Evolutionary conservation across 306 rosid genomes (phyloP).

Genomic region (Dalbergia cochinchinensis): DNA sequence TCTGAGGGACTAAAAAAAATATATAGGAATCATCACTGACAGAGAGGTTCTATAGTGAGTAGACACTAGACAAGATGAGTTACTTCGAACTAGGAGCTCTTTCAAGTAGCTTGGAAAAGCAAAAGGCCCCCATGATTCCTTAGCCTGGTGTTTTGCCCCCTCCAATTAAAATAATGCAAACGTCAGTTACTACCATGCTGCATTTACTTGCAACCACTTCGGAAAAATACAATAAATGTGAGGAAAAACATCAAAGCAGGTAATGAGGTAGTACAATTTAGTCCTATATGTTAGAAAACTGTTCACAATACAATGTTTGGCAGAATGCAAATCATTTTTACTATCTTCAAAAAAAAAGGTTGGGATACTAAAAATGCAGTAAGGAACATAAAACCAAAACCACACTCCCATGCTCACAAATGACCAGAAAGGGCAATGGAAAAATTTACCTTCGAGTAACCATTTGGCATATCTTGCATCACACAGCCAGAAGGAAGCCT

Average conservation of each 20-base stretch:
- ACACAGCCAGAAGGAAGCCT: slow-evolving; percentile 94
- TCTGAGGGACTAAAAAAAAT: slow-evolving; percentile 48
- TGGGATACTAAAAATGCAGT: slow-evolving; percentile 36
- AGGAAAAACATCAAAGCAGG: slow-evolving; percentile 39
- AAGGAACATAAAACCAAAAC: background rate
- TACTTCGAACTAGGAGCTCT: slow-evolving; percentile 56
- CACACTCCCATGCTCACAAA: background rate
- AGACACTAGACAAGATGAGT: slow-evolving; percentile 58
- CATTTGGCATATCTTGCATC: slow-evolving; percentile 93
- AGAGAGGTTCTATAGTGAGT: slow-evolving; percentile 59
- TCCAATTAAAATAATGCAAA: slow-evolving; percentile 38
- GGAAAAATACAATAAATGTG: slow-evolving; percentile 49
- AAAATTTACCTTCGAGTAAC: slow-evolving; percentile 77
- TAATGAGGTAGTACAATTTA: slow-evolving; percentile 7
- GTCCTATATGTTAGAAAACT: slow-evolving; percentile 23
- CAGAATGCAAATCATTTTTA: slow-evolving; percentile 43
- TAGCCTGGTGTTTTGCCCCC: slow-evolving; percentile 50
- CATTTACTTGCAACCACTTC: slow-evolving; percentile 54
- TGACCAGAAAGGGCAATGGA: background rate
- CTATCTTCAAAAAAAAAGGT: slow-evolving; percentile 41
- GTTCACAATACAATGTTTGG: slow-evolving; percentile 14
- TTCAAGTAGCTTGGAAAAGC: slow-evolving; percentile 59
- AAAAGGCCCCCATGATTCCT: slow-evolving; percentile 60
- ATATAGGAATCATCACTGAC: slow-evolving; percentile 61
- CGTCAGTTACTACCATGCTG: slow-evolving; percentile 50